Evolutionary conservation across 2,329 filamentous ascomycete genomes (phyloP), one percentile per base, ranked within the genome.

Genomic region (Fusarium solani-melongenae): DNA sequence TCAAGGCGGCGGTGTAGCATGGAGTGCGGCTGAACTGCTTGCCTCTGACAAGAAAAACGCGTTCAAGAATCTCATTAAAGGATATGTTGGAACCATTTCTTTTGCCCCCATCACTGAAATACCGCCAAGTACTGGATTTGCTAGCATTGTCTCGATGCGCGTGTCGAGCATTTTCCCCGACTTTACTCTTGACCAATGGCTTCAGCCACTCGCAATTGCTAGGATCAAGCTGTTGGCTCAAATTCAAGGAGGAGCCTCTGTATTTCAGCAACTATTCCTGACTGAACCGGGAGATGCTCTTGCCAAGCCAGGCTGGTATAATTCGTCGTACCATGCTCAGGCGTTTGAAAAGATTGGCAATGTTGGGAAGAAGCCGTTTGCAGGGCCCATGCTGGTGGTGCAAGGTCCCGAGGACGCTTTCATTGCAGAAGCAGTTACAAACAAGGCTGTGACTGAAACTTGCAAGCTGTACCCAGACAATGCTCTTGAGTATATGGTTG

Each of bases 1-100:
- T 10, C 84, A 88, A 72, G 86, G 86, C 9, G 86, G 85, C 9
- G 81, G 79, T 0, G 81, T 80, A 1, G 83, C 83, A 0, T 88
- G 86, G 86, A 66, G 41, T 14, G 62, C 61, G 1, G 69, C 70
- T 0, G 70, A 74, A n/a, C 60, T 75, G 6, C 79, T 82, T 31
- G 80, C 74, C 1, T 41, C 65, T 6, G 62, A 71, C 4, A 75
- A 81, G 0, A 39, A 55, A 8, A 20, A 4, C 2, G 33, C 65
- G 3, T 75, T 70, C 14, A 22, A n/a, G 4, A 3, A 60, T 0
- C 51, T 70, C 2, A 11, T 46, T 11, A 62, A 66, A 2, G 64
- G 65, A 0, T 70, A 76, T 10, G 36, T 58, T 1, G 75, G 76
- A 8, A 69, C 71, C 8, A 67, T 77, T 1, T 53, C 70, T 0